These are phyloP conservation scores for Colletotrichum sidae DNA, from an alignment of 2,329 filamentous ascomycete species.

Conservation along the genomic window DNA sequence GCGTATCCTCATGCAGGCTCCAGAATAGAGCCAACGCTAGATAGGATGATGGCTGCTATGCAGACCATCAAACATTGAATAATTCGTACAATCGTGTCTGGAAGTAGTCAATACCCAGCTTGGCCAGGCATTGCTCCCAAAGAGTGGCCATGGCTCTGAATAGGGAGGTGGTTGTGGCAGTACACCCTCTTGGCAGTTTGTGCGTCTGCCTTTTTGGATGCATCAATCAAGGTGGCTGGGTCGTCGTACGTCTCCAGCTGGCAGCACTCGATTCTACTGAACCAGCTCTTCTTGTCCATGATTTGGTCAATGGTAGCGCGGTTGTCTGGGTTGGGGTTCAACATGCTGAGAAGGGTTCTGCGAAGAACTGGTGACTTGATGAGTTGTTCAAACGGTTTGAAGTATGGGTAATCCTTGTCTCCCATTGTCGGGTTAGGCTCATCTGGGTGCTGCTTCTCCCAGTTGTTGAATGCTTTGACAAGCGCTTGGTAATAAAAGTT, in stretches of 20 bases:
- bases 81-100: constrained; percentile 30
- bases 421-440: constrained; percentile 52
- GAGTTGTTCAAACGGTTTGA: constrained; percentile 71
- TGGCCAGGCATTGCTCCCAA: constrained; percentile 68
- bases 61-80: constrained; percentile 30
- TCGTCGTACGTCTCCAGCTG: constrained; percentile 78
- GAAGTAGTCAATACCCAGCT: constrained; percentile 59
- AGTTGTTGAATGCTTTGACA: constrained; percentile 75
- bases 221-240: constrained; percentile 70
- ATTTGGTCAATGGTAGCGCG: constrained; percentile 78
- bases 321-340: constrained; percentile 80
- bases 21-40: constrained; percentile 17
- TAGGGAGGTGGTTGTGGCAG: constrained; percentile 69
- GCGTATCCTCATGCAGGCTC: constrained; percentile 6
- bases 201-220: constrained; percentile 64
- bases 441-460: constrained; percentile 65
- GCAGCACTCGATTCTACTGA: constrained; percentile 83
- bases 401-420: constrained; percentile 74
- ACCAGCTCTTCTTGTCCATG: constrained; percentile 76
- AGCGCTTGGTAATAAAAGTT: constrained; percentile 73
- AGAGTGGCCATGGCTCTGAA: constrained; percentile 59
- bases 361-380: constrained; percentile 77
- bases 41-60: constrained; percentile 28
- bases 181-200: constrained; percentile 64
- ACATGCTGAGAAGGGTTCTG: constrained; percentile 81